phyloP scores from a whole-genome alignment of 2,329 filamentous ascomycete species.

The Penicillium brasilianum region DNA sequence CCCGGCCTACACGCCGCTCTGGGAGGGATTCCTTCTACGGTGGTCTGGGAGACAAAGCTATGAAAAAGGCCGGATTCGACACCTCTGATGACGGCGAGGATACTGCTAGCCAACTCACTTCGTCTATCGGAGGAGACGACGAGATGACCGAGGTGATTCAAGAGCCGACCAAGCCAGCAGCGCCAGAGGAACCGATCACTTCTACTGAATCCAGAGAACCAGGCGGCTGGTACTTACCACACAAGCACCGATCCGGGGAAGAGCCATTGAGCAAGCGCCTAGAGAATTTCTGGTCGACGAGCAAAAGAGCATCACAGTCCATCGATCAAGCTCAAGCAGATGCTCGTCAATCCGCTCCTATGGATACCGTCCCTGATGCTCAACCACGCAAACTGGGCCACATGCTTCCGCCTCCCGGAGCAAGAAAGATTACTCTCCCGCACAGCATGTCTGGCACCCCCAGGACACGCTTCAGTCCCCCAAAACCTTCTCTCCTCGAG shows the following conservation, averaged over 20 bases:
- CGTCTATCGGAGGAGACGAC: conserved; percentile 37
- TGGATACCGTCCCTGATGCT: conserved; percentile 23
- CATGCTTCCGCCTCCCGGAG: conserved; percentile 30
- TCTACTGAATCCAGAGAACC: conserved; percentile 4
- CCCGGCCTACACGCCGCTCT: conserved; percentile 32
- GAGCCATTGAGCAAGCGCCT: conserved; percentile 45
- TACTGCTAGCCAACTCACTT: conserved; percentile 38
- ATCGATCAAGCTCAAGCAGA: conserved; percentile 28
- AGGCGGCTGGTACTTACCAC: conserved; percentile 37
- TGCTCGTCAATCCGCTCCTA: conserved; percentile 21
- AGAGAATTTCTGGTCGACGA: conserved; percentile 47
- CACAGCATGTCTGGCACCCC: conserved; percentile 43
- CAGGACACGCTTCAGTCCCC: conserved; percentile 47
- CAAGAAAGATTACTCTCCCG: conserved; percentile 41
- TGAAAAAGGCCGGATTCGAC: conserved; percentile 45
- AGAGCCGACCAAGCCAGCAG: conserved; percentile 18
- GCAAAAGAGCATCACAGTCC: conserved; percentile 33
- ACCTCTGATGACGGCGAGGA: conserved; percentile 39
- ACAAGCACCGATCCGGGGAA: conserved; percentile 35
- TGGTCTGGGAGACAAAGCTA: conserved; percentile 40
- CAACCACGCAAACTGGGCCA: conserved; percentile 33
- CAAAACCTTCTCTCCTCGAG: conserved; percentile 47
- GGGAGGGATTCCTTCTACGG: conserved; percentile 40
- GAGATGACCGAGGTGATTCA: conserved; percentile 37
- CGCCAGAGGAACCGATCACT: neutral